A percentile compares a stretch with the other conserved stretches of the same genome.
phyloP scores from a whole-genome alignment of 2,329 filamentous ascomycete species.

The Amylocarpus encephaloides region DNA sequence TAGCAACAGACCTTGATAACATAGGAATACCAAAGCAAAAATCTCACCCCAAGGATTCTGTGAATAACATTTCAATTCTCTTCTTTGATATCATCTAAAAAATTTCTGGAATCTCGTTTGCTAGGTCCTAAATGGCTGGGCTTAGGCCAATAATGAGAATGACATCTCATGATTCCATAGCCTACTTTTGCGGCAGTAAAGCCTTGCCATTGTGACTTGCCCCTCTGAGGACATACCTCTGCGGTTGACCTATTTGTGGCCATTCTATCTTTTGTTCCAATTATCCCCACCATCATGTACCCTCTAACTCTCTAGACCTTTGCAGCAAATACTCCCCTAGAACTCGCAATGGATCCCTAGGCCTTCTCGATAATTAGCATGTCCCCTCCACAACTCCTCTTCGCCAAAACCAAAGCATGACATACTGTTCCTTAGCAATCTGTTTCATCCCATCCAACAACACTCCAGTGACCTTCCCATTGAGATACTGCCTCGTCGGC shows the following conservation, averaged over 20 bases:
- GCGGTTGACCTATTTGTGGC: background rate
- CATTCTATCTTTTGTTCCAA: constrained; percentile 2
- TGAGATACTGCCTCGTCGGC: constrained; percentile 63
- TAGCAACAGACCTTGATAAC: constrained; percentile 23
- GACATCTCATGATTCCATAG: background rate
- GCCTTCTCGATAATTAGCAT: constrained; percentile 37
- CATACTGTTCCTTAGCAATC: constrained; percentile 64
- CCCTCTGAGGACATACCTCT: background rate
- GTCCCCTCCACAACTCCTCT: background rate
- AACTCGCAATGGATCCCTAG: constrained; percentile 60
- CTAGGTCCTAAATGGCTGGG: background rate
- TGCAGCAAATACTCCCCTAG: constrained; percentile 66
- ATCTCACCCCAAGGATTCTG: constrained; percentile 22
- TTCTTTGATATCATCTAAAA: background rate
- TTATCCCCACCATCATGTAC: constrained; percentile 11
- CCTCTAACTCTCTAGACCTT: constrained; percentile 59
- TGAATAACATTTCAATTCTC: background rate
- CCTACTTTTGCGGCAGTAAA: background rate
- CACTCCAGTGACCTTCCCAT: constrained; percentile 61
- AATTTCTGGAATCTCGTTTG: background rate
- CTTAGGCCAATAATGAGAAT: background rate
- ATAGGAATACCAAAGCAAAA: constrained; percentile 25
- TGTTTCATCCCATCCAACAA: constrained; percentile 70
- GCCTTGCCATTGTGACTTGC: background rate
- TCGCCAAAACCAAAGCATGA: constrained; percentile 19